A percentile compares a stretch with the other conserved stretches of the same genome.
These are phyloP conservation scores for Oryza meyeriana DNA, from an alignment of 176 grass and related monocot species.

Conservation along the genomic window DNA sequence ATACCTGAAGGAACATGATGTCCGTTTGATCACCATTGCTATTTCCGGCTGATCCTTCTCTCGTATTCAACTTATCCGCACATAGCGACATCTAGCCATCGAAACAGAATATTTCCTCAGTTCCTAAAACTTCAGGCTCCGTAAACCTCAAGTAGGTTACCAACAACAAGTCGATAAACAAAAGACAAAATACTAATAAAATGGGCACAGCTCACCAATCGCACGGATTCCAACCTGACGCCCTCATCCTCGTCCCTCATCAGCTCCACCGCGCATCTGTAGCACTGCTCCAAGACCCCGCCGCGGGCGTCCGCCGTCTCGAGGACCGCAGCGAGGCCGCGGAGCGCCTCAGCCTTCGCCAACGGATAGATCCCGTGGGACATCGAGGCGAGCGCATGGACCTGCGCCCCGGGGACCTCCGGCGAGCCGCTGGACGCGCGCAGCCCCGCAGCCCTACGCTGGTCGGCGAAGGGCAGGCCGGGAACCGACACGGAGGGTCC, in stretches of 20 bases:
- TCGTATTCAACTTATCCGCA: constrained; percentile 44
- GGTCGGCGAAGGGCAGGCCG: constrained; percentile 15
- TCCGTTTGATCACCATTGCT: constrained; percentile 39
- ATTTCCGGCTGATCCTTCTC: constrained; percentile 11
- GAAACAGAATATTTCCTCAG: background rate
- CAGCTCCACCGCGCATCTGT: constrained; percentile 39
- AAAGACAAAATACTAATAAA: background rate
- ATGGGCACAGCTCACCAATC: constrained; percentile 53
- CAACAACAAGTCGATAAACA: background rate
- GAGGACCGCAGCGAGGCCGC: constrained; percentile 49
- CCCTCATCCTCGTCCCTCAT: constrained; percentile 60
- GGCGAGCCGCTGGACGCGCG: background rate
- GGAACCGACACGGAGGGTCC: background rate
- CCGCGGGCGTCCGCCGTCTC: constrained; percentile 34
- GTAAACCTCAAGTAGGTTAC: background rate
- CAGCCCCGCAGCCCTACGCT: constrained; percentile 42
- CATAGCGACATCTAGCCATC: constrained; percentile 55
- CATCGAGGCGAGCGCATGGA: constrained; percentile 52
- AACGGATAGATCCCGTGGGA: constrained; percentile 62
- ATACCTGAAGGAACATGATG: constrained; percentile 76
- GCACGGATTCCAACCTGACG: constrained; percentile 58
- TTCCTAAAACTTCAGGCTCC: background rate
- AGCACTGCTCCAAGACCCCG: constrained; percentile 38
- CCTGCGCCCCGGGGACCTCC: background rate
- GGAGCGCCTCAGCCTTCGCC: constrained; percentile 45